Conservation (phyloP, 805 yeast genomes). For the Sugiyamaella mastotermitis region DNA sequence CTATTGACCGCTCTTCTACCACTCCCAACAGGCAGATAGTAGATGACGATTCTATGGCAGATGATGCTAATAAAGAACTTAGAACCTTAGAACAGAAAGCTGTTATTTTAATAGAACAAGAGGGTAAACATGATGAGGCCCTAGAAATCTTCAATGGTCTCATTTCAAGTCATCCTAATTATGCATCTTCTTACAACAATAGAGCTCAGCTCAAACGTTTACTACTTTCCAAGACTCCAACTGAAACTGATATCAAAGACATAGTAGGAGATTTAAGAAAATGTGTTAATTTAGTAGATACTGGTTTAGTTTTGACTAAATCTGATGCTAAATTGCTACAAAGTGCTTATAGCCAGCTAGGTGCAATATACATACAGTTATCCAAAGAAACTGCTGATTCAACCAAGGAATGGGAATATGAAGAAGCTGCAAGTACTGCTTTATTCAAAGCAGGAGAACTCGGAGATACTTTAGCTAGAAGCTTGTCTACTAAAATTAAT, state of each 20-base stretch:
- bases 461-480: constrained; percentile 27
- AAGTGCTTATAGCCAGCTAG: constrained; percentile 29
- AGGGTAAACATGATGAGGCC: constrained; percentile 14
- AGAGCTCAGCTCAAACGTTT: constrained; percentile 27
- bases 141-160: constrained; percentile 18
- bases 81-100: constrained; percentile 19
- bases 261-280: constrained; percentile 21
- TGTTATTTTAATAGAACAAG: constrained; percentile 19
- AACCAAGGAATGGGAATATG: constrained; percentile 23
- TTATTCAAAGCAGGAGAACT: constrained; percentile 25
- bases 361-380: constrained; percentile 23
- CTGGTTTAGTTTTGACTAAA: constrained; percentile 18
- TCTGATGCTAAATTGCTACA: constrained; percentile 29
- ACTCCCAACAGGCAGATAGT: constrained; percentile 7
- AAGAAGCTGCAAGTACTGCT: constrained; percentile 26
- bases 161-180: constrained; percentile 22
- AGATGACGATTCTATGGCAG: constrained; percentile 23
- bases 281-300: constrained; percentile 25
- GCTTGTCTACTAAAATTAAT: constrained; percentile 25
- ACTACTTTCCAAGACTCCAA: not conserved
- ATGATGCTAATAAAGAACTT: constrained; percentile 17
- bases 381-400: constrained; percentile 5
- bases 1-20: constrained; percentile 8
- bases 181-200: constrained; percentile 32
- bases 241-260: constrained; percentile 2